Conservation (phyloP, 1,284 basidiomycete genomes). For the Fomitopsis palustris region DNA sequence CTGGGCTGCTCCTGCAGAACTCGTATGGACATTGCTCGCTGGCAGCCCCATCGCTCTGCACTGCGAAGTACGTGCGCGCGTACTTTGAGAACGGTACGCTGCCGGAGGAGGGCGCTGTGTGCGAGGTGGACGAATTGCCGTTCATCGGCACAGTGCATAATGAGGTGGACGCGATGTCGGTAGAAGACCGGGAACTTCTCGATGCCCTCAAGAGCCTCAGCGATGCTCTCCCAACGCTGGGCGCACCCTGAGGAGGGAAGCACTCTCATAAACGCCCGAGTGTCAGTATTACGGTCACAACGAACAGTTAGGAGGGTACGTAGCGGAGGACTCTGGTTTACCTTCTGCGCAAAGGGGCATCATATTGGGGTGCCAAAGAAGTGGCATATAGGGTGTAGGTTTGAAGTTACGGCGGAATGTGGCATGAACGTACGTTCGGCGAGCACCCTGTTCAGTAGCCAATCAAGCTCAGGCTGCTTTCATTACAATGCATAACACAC, state of each 20-base stretch:
- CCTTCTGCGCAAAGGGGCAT: no score
- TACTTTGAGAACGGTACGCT: conserved; percentile 41
- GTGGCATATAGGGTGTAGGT: no score
- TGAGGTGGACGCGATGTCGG: conserved; percentile 4
- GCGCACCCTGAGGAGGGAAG: not conserved
- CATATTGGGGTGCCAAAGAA: no score
- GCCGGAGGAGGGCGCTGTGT: conserved; percentile 38
- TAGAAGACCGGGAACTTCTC: conserved; percentile 14
- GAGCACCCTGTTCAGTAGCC: no score
- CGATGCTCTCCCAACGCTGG: conserved; percentile 7
- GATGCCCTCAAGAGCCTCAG: conserved; percentile 13
- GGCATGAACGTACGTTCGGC: no score
- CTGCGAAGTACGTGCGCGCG: conserved; percentile 33
- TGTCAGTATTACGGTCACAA: no score
- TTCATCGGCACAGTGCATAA: conserved; percentile 11
- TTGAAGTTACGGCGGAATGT: no score
- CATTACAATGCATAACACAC: no score
- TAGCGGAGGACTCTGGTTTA: no score
- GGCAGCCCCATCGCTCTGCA: conserved; percentile 41
- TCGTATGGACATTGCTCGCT: conserved; percentile 39
- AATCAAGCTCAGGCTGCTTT: no score
- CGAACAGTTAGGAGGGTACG: no score
- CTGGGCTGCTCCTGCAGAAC: conserved; percentile 18
- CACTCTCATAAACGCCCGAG: no score
- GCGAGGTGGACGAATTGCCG: conserved; percentile 22